These are phyloP conservation scores for Stephania cephalantha DNA, from an alignment of 164 flowering plant species.

Conservation along the genomic window DNA sequence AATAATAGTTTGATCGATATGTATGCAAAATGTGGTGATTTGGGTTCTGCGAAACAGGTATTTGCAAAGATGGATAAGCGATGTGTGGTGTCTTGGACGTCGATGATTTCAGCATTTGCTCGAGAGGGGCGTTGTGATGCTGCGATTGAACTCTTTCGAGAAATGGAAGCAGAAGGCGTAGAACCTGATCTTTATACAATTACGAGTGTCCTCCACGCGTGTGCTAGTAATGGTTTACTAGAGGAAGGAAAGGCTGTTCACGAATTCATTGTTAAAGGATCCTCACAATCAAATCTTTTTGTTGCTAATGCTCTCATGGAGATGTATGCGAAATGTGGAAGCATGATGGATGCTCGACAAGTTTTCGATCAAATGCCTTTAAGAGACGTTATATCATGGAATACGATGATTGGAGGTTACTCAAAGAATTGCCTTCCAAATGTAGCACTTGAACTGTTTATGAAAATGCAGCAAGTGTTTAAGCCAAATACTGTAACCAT, in stretches of 20 bases:
- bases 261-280: constrained; percentile 9
- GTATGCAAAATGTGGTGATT: constrained; percentile 18
- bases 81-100: constrained; percentile 18
- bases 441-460: constrained; percentile 13
- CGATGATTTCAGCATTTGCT: constrained; percentile 16
- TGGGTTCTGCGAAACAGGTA: constrained; percentile 7
- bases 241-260: constrained; percentile 13
- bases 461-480: constrained; percentile 12
- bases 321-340: constrained; percentile 16
- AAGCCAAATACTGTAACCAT: constrained; percentile 11
- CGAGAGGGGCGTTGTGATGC: constrained; percentile 14
- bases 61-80: constrained; percentile 11
- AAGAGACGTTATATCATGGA: constrained; percentile 15
- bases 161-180: constrained; percentile 15
- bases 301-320: constrained; percentile 16
- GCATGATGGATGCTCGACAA: constrained; percentile 13
- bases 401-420: constrained; percentile 19
- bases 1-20: constrained; percentile 12
- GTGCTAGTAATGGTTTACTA: constrained; percentile 12
- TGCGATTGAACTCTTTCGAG: constrained; percentile 9
- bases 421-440: constrained; percentile 15
- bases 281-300: constrained; percentile 10
- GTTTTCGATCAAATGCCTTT: constrained; percentile 12
- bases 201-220: constrained; percentile 15
- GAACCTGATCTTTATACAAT: constrained; percentile 14